Evolutionary conservation across 805 yeast species (phyloP).

Genomic region (Phaffomyces opuntiae): DNA sequence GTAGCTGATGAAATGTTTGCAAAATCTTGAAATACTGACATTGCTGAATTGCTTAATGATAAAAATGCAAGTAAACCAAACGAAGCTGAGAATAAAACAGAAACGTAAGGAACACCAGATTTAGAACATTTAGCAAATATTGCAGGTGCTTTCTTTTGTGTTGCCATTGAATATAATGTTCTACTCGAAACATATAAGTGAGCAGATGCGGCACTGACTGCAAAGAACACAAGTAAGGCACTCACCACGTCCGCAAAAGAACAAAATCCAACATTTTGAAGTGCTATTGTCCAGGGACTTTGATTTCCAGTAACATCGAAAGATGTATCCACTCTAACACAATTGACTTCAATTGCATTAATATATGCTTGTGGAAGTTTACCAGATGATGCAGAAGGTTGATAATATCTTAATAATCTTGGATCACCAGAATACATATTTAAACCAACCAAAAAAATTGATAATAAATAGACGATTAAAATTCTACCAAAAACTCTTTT

Average conservation of each 20-base stretch:
- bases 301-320: conserved; percentile 30
- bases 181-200: conserved; percentile 51
- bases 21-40: conserved; percentile 58
- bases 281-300: conserved; percentile 53
- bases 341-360: conserved; percentile 4
- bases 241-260: conserved; percentile 39
- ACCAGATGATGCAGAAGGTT: conserved; percentile 9
- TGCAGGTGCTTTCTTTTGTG: conserved; percentile 52
- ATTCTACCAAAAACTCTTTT: conserved; percentile 69
- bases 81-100: conserved; percentile 56
- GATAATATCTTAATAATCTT: conserved; percentile 48
- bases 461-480: conserved; percentile 53
- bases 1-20: conserved; percentile 66
- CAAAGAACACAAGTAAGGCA: conserved; percentile 46
- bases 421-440: conserved; percentile 78
- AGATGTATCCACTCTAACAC: conserved; percentile 1
- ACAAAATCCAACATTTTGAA: conserved; percentile 47
- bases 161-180: conserved; percentile 46
- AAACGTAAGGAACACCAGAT: conserved; percentile 62
- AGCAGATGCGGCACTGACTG: conserved; percentile 46
- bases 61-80: conserved; percentile 58
- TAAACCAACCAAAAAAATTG: conserved; percentile 62
- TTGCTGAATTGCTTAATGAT: conserved; percentile 50
- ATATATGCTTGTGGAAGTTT: conserved; percentile 4
- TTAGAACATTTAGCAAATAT: conserved; percentile 51